These are phyloP conservation scores for Austroboletus festivus DNA, from an alignment of 768 basidiomycete species.

Conservation along the genomic window DNA sequence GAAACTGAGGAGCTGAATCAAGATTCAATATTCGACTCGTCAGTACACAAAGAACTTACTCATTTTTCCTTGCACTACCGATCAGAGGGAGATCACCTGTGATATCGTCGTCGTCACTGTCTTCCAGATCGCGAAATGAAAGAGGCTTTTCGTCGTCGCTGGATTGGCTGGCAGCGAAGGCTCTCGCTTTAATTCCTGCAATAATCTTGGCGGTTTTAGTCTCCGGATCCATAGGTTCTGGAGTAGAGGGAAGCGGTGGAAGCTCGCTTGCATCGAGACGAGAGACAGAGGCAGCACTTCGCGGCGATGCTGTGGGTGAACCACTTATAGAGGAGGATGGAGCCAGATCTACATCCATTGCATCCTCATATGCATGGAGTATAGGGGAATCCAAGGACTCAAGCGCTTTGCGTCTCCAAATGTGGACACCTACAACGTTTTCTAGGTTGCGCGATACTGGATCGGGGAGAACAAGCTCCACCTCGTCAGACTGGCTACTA, in stretches of 20 bases:
- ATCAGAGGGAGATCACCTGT: conserved; percentile 18
- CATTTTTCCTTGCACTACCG: conserved; percentile 1
- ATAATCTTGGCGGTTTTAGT: conserved; percentile 57
- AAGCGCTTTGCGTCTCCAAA: conserved; percentile 40
- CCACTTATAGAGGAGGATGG: conserved; percentile 10
- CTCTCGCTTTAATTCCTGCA: conserved; percentile 62
- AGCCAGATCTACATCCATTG: conserved; percentile 15
- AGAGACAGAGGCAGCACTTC: conserved; percentile 20
- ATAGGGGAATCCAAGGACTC: conserved; percentile 13
- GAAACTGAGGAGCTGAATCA: conserved; percentile 7
- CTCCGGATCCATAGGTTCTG: conserved; percentile 30
- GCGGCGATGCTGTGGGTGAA: conserved; percentile 3
- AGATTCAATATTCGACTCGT: background rate
- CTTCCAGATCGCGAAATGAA: conserved; percentile 44
- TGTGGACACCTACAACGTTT: conserved; percentile 36
- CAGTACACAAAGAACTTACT: conserved; percentile 6
- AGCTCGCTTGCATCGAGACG: conserved; percentile 17
- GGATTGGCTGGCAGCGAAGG: conserved; percentile 43
- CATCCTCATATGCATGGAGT: background rate
- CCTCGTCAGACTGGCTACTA: conserved; percentile 68
- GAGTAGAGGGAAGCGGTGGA: conserved; percentile 28
- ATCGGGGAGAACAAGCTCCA: conserved; percentile 44
- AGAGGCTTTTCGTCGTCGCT: conserved; percentile 42
- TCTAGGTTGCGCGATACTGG: conserved; percentile 26
- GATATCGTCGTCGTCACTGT: conserved; percentile 50